Base-by-base conservation (phyloP, 257 asterid species). In the Gentiana straminea region DNA sequence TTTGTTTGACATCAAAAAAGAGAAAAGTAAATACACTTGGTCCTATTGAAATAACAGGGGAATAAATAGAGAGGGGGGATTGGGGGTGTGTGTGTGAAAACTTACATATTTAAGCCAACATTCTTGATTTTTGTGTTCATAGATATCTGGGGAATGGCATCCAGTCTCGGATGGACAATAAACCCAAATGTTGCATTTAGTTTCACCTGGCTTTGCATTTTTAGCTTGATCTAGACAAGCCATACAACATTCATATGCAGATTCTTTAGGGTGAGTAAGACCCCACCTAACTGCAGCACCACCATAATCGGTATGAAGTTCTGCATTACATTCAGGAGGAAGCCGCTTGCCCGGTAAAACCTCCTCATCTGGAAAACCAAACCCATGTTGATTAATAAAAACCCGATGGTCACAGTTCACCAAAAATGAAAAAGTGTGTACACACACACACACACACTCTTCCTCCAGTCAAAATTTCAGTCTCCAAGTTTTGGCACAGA, bases 81-180 rank as follows among this genome's bases (percentile, higher is more conserved):
- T 6, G 54, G 4, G n/a, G 64, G 46, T 1, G 48, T 13, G 3
- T 13, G 3, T 24, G 24, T 24, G 24, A 24, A 50, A 61, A 62
- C 89, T 83, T 69, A 87, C 98, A 60, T 81, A 75, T 87, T 91
- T 91, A 13, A 91, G 83, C 98, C 98, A 91, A 79, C 97, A 91
- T 59, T 91, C 98, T 47, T 72, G 82, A 58, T 84, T 76, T 68
- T 85, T 83, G 75, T 87, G 98, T 59, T 81, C 62, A 57, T 87
- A 91, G 39, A 83, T 77, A 68, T 91, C 98, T n/a, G 95, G 98
- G 61, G 95, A 87, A 81, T 71, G 64, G 78, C 98, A 91, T 33
- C 98, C 98, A 1, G 62, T 64, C 72, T 83, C 90, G 0, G 81
- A 71, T 3, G 98, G 97, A 65, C 98, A 87, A 64, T 87, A 91